Percentiles rank a stretch among this genome's conserved stretches.
phyloP scores from a whole-genome alignment of 352 stramenopile species.

The Elongisporangium undulatum region DNA sequence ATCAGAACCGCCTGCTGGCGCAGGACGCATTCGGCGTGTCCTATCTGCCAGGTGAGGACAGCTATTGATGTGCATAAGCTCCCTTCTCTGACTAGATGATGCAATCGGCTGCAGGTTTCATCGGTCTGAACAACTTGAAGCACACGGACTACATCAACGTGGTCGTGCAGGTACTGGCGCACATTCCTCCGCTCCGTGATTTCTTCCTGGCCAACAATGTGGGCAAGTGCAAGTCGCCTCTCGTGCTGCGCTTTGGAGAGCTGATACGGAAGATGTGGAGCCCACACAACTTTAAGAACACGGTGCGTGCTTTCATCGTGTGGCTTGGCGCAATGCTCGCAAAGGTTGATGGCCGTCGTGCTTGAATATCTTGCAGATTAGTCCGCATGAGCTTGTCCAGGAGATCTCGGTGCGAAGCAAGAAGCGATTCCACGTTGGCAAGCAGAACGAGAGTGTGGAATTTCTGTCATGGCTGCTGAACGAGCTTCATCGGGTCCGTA shows the following conservation, averaged over 20 bases:
- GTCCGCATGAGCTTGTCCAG: conserved; percentile 96
- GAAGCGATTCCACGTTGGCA: conserved; percentile 94
- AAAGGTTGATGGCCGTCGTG: neutral
- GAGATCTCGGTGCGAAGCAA: conserved; percentile 94
- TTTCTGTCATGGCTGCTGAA: conserved; percentile 97
- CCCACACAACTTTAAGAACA: conserved; percentile 97
- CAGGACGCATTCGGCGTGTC: conserved; percentile 95
- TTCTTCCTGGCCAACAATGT: conserved; percentile 90
- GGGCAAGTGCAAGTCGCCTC: conserved; percentile 61
- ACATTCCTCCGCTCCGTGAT: conserved; percentile 94
- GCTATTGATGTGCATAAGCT: neutral
- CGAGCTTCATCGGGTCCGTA: conserved; percentile 85
- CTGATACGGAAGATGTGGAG: conserved; percentile 98
- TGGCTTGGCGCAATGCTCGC: neutral
- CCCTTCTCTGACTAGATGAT: neutral
- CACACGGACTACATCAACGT: conserved; percentile 98
- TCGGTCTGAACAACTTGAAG: conserved; percentile 98
- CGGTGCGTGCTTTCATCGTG: conserved; percentile 58
- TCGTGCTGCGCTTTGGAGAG: conserved; percentile 93
- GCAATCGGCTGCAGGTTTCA: conserved; percentile 70
- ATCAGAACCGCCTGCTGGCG: conserved; percentile 89
- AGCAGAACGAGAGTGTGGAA: conserved; percentile 93
- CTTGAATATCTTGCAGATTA: conserved; percentile 45
- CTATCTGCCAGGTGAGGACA: conserved; percentile 85
- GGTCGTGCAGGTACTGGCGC: conserved; percentile 94